phyloP scores from a whole-genome alignment of 768 basidiomycete genomes.

The Mycena epipterygia region DNA sequence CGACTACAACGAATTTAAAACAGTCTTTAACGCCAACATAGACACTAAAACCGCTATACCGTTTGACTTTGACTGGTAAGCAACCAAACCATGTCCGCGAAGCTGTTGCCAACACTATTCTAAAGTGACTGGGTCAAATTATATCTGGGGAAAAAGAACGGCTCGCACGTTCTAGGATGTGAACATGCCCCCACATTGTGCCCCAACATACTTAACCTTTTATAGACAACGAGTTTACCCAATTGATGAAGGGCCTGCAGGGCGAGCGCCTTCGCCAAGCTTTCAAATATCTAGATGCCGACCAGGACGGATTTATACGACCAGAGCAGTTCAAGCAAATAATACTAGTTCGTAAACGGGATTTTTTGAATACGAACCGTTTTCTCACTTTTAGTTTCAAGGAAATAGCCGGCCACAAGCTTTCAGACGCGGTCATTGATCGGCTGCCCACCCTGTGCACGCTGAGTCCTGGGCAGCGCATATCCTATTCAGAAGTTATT shows the following conservation, averaged over 20 bases:
- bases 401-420: slow-evolving; percentile 98
- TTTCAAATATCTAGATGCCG: slow-evolving; percentile 91
- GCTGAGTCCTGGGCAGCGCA: slow-evolving; percentile 87
- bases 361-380: not conserved
- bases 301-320: slow-evolving; percentile 93
- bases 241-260: slow-evolving; percentile 98
- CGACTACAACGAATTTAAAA: slow-evolving; percentile 95
- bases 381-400: slow-evolving; percentile 45
- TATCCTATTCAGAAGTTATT: slow-evolving; percentile 96
- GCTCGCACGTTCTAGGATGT: slow-evolving; percentile 93
- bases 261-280: slow-evolving; percentile 97
- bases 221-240: slow-evolving; percentile 95
- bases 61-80: slow-evolving; percentile 94
- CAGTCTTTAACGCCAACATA: slow-evolving; percentile 86
- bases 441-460: slow-evolving; percentile 93
- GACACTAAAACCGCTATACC: slow-evolving; percentile 87
- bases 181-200: slow-evolving; percentile 42
- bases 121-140: slow-evolving; percentile 94
- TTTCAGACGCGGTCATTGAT: slow-evolving; percentile 94
- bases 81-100: slow-evolving; percentile 2
- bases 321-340: slow-evolving; percentile 97
- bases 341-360: slow-evolving; percentile 79
- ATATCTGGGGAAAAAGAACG: slow-evolving; percentile 94
- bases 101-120: slow-evolving; percentile 6
- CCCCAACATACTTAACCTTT: slow-evolving; percentile 26